Base-by-base conservation (phyloP, 176 grass and related monocot species). In the Ensete ventricosum region DNA sequence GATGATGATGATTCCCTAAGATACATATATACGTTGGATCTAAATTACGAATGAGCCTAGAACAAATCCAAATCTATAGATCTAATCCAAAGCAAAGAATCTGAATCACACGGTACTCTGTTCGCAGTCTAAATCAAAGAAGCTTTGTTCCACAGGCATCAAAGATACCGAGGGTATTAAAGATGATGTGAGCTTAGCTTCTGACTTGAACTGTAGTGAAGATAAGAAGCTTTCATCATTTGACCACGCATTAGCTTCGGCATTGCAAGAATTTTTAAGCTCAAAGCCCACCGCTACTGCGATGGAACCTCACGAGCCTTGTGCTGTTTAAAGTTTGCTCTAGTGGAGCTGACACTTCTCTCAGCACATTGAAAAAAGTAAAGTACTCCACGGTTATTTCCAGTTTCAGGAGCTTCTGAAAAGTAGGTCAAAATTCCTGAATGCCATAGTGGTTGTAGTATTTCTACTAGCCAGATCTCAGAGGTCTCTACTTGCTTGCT, bases 241-340 rank as follows among this genome's bases (percentile, higher is more conserved):
- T 20, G 87, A 94, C 73, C 82, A 82, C 48, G 88, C 86, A 71
- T 88, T 99, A 82, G 88, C 88, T 27, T 89, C 91, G 62, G 86
- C 88, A 68, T 79, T 99, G 84, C 86, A 88, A 52, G 84, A 84
- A 74, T 86, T 99, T 77, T 72, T 90, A 53, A 80, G 17, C 53
- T 89, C 84, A 50, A 82, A 74, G 9, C 23, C 80, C 14, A 87
- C 20, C 65, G 64, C 54, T 73, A 19, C 8, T 52, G 17, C 29
- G 69, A 19, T 27, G 11, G 8, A 27, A 27, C 69, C 27, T 80
- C 9, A 27, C n/a, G 19, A 62, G 3, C 55, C 63, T 52, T 50
- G 53, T 85, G 73, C 48, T 73, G 74, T 25, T 69, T 51, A 19
- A 19, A 55, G 25, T 73, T 58, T 64, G 17, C 76, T 69, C 59